Conservation (phyloP, 176 grass and related monocot genomes). For the Dactylis glomerata region DNA sequence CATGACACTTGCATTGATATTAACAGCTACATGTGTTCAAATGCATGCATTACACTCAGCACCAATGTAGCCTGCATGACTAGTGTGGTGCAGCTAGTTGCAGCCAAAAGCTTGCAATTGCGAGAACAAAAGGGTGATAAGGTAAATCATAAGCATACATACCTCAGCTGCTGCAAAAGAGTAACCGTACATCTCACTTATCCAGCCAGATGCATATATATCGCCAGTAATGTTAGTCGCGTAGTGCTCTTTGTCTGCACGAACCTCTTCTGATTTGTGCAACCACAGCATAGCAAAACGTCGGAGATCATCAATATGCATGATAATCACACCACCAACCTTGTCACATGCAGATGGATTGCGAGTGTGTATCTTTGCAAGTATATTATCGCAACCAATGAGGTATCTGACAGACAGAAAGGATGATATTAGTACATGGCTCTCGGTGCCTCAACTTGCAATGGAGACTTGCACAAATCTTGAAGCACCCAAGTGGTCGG, state of each 20-base stretch:
- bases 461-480: conserved; percentile 12
- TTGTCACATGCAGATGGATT: conserved; percentile 92
- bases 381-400: conserved; percentile 92
- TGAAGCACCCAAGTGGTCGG: not conserved
- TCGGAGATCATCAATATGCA: conserved; percentile 94
- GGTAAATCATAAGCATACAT: conserved; percentile 25
- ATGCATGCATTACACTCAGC: not conserved
- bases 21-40: not conserved
- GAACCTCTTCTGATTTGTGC: conserved; percentile 93
- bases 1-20: not conserved
- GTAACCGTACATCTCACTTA: conserved; percentile 99
- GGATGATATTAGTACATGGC: conserved; percentile 13
- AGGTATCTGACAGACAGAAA: conserved; percentile 68
- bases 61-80: not conserved
- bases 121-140: conserved; percentile 15
- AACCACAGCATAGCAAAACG: conserved; percentile 90
- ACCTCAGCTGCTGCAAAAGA: conserved; percentile 96
- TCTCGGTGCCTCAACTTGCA: not conserved
- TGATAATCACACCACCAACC: conserved; percentile 98
- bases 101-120: conserved; percentile 11
- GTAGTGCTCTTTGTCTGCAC: conserved; percentile 89
- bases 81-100: not conserved
- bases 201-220: conserved; percentile 94
- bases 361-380: conserved; percentile 89
- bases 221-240: conserved; percentile 96